phyloP scores from a whole-genome alignment of 345 rosid species.

The Salix caprea region DNA sequence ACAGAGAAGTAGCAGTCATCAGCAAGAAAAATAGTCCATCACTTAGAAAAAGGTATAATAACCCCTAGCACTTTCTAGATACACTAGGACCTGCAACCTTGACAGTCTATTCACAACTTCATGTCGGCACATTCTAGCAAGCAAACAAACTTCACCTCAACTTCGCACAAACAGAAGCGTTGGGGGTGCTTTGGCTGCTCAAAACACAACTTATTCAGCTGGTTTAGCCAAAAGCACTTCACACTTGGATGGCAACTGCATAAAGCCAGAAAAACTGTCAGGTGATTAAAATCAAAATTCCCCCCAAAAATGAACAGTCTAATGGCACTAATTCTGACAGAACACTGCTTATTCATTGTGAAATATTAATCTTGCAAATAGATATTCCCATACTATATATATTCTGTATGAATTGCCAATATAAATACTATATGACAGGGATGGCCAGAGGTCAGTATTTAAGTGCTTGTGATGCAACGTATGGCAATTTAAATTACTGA shows the following conservation, averaged over 20 bases:
- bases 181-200: not conserved
- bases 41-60: not conserved
- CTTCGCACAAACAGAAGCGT: not conserved
- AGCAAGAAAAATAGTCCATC: not conserved
- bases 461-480: not conserved
- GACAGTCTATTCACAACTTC: constrained; percentile 7
- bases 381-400: not conserved
- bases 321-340: too few species aligned
- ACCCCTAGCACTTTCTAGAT: not conserved
- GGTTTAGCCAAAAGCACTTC: not conserved
- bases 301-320: too few species aligned
- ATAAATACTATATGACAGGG: not conserved
- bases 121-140: constrained; percentile 19
- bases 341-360: not conserved
- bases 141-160: constrained; percentile 12
- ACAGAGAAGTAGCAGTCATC: not conserved
- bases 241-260: constrained; percentile 1
- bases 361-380: not conserved
- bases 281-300: not conserved
- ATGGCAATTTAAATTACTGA: not conserved
- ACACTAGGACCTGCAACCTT: not conserved
- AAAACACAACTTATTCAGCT: not conserved
- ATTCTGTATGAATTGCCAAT: not conserved
- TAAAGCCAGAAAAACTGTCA: not conserved
- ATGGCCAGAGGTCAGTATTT: not conserved